Evolutionary conservation across 257 asterid genomes (phyloP).

Genomic region (Cordia subcordata): DNA sequence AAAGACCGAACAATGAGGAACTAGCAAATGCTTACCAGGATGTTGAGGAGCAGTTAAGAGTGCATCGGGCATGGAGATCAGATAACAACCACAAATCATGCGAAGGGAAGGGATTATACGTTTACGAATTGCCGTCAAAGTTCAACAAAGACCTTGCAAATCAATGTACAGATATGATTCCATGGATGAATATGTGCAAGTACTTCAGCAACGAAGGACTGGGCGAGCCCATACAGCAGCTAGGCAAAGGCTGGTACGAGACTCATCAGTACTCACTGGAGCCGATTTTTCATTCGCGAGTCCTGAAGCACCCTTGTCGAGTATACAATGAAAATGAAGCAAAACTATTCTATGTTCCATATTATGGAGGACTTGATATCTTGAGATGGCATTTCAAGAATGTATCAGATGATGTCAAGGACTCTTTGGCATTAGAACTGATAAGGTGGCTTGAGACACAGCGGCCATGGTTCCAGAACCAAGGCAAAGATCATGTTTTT

Average conservation of each 20-base stretch:
- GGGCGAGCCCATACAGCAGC: constrained; percentile 42
- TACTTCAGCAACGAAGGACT: constrained; percentile 42
- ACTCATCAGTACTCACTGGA: constrained; percentile 71
- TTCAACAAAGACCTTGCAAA: constrained; percentile 56
- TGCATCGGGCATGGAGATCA: constrained; percentile 52
- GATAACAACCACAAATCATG: constrained; percentile 24
- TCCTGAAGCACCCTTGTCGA: constrained; percentile 62
- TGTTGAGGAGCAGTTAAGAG: constrained; percentile 33
- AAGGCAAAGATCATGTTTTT: constrained; percentile 63
- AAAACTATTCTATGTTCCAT: constrained; percentile 60
- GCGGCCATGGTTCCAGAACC: constrained; percentile 39
- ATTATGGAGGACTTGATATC: constrained; percentile 65
- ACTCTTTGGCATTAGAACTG: constrained; percentile 36
- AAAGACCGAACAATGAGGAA: constrained; percentile 17
- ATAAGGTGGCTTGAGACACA: constrained; percentile 58
- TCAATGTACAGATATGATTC: constrained; percentile 50
- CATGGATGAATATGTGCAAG: constrained; percentile 49
- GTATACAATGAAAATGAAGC: constrained; percentile 42
- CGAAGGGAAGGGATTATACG: constrained; percentile 47
- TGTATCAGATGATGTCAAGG: constrained; percentile 43
- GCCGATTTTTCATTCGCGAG: constrained; percentile 54
- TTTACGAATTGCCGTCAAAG: constrained; percentile 60
- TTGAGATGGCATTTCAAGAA: constrained; percentile 79
- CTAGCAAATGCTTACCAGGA: constrained; percentile 27
- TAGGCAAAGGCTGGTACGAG: constrained; percentile 53